Evolutionary conservation across 1,284 basidiomycete genomes (phyloP), one percentile per base, ranked within the genome.

Genomic region (Irpex sp.): DNA sequence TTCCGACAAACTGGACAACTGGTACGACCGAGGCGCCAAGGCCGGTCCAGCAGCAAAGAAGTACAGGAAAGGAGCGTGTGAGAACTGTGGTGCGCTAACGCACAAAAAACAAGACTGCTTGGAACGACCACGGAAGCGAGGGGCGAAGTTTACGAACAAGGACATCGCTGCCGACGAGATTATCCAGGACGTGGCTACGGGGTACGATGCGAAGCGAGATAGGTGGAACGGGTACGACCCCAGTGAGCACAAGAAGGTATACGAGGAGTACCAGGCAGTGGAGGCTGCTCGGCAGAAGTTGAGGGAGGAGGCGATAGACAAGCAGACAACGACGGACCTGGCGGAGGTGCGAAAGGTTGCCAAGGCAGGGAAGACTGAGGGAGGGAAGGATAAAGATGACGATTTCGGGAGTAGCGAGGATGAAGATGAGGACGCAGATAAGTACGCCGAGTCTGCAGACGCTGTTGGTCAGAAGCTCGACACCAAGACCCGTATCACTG

Each of bases 191-290:
- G 82, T 96, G 17, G 79, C 86, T 40, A 76, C 81, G n/a, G 94
- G 93, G 15, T 99, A 95, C 71, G 97, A 93, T 71, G 94, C 94
- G 52, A 99, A 99, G 79, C 85, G 97, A 52, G 97, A 99, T 75
- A 79, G 97, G 62, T 99, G 97, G 96, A 98, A 98, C 76, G 97
- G 97, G 3, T 99, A 99, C 75, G 96, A 99, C 74, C 85, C 95
- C 4, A 78, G 89, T 4, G 89, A 92, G 73, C 94, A 98, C 77
- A 89, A 88, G 72, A 83, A 78, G 67, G 88, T 98, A 21, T 94
- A 98, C 70, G 93, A 97, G 11, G 96, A 98, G 77, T 97, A 98
- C 74, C 92, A 92, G 59, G 96, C 96, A 13, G 80, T 98, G 59
- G 97, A 99, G 77, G 87, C 89, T 62, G 96, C 94, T 58, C 82